A percentile compares a stretch with the other conserved stretches of the same genome.
Evolutionary conservation across 1,284 basidiomycete species (phyloP).

Genomic region (Marasmius oreades): DNA sequence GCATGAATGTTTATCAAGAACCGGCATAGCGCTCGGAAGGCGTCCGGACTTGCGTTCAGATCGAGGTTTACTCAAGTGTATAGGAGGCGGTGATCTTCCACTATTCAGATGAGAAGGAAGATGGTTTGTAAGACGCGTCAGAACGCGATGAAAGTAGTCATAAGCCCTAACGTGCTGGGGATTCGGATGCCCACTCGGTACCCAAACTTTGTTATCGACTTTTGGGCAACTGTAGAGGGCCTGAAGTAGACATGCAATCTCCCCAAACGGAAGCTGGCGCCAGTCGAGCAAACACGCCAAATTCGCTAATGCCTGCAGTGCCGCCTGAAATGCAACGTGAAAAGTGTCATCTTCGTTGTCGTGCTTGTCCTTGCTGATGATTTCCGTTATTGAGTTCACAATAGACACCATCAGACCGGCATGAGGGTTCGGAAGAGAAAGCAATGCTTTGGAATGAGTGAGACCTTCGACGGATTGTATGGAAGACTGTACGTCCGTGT

Average conservation of each 20-base stretch:
- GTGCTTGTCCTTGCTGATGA: constrained; percentile 15
- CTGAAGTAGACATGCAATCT: constrained; percentile 43
- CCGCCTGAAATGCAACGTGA: constrained; percentile 20
- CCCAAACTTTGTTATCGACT: constrained; percentile 41
- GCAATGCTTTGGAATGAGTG: neutral
- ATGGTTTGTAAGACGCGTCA: constrained; percentile 39
- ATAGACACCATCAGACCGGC: neutral
- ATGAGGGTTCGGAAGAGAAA: neutral
- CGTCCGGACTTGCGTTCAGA: too few relatives aligned
- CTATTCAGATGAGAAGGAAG: constrained; percentile 8
- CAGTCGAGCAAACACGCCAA: constrained; percentile 50
- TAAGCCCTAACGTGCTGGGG: constrained; percentile 41
- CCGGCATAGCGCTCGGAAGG: neutral
- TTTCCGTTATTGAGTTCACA: constrained; percentile 15
- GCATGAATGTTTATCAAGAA: constrained; percentile 45
- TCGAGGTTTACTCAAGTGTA: neutral
- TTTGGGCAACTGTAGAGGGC: constrained; percentile 49
- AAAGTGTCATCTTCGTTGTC: constrained; percentile 12
- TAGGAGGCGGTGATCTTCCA: constrained; percentile 23
- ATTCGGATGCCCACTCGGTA: constrained; percentile 27
- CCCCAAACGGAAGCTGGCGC: constrained; percentile 40
- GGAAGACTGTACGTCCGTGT: neutral
- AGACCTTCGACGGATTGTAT: constrained; percentile 1
- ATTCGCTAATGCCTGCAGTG: constrained; percentile 59
- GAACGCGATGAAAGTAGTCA: constrained; percentile 53